Percentiles rank a stretch among this genome's conserved stretches.
phyloP scores from a whole-genome alignment of 257 asterid genomes.

The Jasminum sambac region DNA sequence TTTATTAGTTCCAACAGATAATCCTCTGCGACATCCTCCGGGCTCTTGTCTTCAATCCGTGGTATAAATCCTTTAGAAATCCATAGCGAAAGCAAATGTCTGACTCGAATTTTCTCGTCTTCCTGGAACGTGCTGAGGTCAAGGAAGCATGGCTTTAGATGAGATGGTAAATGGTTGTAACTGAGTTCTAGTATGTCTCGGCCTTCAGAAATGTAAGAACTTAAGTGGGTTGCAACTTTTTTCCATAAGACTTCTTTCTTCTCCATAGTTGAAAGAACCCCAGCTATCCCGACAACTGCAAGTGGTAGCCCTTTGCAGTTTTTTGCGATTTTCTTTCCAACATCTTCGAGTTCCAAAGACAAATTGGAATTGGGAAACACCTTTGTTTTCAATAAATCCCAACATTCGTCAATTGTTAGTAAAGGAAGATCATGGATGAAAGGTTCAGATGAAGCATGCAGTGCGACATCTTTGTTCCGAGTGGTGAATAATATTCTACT shows the following conservation, averaged over 20 bases:
- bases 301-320: too few species aligned
- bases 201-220: background rate
- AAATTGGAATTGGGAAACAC: too few species aligned
- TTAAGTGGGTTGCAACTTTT: constrained; percentile 2
- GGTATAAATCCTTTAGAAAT: background rate
- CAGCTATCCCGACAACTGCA: too few species aligned
- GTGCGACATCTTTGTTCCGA: background rate
- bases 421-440: background rate
- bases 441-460: too few species aligned
- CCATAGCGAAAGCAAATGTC: background rate
- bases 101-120: background rate
- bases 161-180: constrained; percentile 21
- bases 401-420: background rate
- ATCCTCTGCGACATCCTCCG: constrained; percentile 2
- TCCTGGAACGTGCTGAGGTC: too few species aligned
- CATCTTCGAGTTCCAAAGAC: too few species aligned
- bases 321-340: too few species aligned
- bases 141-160: background rate
- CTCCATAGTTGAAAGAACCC: too few species aligned
- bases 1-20: background rate
- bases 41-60: background rate
- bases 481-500: constrained; percentile 12
- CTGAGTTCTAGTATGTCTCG: constrained; percentile 1
- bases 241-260: background rate
- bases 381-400: too few species aligned